Conservation (phyloP, 1,284 basidiomycete species). For the Cystobasidiaceae sp. region DNA sequence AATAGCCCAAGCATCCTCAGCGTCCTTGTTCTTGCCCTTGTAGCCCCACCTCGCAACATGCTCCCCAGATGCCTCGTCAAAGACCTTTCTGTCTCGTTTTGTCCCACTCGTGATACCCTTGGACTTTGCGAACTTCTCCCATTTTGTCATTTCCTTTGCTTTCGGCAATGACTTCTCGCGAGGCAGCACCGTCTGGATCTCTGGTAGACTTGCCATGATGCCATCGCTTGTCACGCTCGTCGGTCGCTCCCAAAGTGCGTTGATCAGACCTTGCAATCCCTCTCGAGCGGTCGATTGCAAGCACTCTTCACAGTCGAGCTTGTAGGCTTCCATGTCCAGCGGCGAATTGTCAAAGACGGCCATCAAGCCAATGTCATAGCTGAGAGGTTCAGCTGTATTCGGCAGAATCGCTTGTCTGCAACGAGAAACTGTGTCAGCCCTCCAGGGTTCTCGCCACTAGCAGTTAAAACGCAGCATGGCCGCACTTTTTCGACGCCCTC, state of each 20-base stretch:
- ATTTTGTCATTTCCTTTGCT: slow-evolving; percentile 87
- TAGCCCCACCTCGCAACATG: slow-evolving; percentile 93
- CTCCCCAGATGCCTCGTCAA: slow-evolving; percentile 90
- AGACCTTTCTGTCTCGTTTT: slow-evolving; percentile 73
- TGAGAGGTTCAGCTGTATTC: slow-evolving; percentile 67
- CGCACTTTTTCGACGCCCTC: slow-evolving; percentile 22
- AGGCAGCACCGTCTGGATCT: slow-evolving; percentile 69
- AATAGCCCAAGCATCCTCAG: slow-evolving; percentile 84
- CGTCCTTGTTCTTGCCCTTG: slow-evolving; percentile 83
- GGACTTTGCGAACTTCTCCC: slow-evolving; percentile 89
- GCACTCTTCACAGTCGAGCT: slow-evolving; percentile 70
- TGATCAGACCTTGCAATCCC: slow-evolving; percentile 75
- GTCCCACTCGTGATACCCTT: slow-evolving; percentile 82
- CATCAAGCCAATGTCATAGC: slow-evolving; percentile 75
- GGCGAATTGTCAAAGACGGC: slow-evolving; percentile 82
- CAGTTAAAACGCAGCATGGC: too few relatives aligned
- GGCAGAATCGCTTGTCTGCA: slow-evolving; percentile 63
- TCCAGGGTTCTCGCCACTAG: too few relatives aligned
- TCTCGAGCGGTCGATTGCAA: slow-evolving; percentile 76
- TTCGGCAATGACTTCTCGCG: slow-evolving; percentile 84
- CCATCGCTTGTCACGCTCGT: slow-evolving; percentile 71
- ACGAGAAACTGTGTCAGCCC: neutral
- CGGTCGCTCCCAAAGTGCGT: slow-evolving; percentile 75
- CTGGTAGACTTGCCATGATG: slow-evolving; percentile 74
- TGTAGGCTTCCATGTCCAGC: slow-evolving; percentile 73